Percentiles rank a stretch among this genome's conserved stretches.
phyloP scores from a whole-genome alignment of 192 early-diverging fungal species.

The Backusella morwellensis region DNA sequence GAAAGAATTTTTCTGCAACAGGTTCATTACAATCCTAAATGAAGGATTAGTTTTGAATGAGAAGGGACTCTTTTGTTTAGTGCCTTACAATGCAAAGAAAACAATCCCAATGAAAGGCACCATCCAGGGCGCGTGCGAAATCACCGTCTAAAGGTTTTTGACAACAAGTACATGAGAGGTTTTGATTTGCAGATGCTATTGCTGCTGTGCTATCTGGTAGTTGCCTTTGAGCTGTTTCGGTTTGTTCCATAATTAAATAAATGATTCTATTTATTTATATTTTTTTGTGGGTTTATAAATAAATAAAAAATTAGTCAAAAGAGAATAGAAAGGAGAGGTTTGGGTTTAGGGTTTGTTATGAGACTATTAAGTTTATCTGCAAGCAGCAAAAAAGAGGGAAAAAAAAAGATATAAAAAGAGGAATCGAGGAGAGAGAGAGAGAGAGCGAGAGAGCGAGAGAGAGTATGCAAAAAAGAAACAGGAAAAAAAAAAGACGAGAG shows the following conservation, averaged over 20 bases:
- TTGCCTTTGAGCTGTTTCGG: background rate
- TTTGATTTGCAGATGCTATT: background rate
- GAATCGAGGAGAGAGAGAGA: no score
- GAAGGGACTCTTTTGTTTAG: no score
- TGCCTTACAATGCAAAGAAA: constrained; percentile 89
- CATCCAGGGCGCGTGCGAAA: constrained; percentile 83
- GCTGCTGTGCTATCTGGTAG: background rate
- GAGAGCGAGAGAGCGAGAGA: no score
- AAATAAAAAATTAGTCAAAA: background rate
- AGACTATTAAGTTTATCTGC: background rate
- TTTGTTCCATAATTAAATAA: background rate
- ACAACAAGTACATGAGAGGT: constrained; percentile 17
- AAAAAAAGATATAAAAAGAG: background rate
- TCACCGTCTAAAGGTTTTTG: constrained; percentile 73
- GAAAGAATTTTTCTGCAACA: constrained; percentile 88
- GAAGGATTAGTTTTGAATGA: background rate
- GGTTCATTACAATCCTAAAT: constrained; percentile 68
- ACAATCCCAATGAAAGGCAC: constrained; percentile 90
- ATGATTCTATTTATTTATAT: background rate
- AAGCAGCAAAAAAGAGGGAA: background rate
- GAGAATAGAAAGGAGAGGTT: background rate
- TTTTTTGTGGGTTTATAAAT: background rate
- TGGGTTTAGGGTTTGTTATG: background rate
- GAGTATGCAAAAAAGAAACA: background rate
- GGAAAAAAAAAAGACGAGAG: background rate